These are phyloP conservation scores for Verticillium isaacii DNA, from an alignment of 2,329 filamentous ascomycete species.

Conservation along the genomic window DNA sequence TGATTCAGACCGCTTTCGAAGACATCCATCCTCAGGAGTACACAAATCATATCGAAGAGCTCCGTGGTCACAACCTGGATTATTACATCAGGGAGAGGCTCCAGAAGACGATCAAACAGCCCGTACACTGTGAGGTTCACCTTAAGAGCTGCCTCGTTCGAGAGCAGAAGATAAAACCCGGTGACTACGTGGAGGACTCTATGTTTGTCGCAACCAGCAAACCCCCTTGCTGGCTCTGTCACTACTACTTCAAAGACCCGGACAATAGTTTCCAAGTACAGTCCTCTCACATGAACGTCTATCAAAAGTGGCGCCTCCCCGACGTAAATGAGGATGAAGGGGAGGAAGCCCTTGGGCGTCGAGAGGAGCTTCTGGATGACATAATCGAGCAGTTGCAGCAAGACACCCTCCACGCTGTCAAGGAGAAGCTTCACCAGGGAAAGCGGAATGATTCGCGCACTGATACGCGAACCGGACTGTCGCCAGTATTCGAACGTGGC, in stretches of 20 bases:
- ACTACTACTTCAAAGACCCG: conserved; percentile 13
- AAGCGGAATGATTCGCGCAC: background rate
- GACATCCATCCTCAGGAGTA: too few species aligned
- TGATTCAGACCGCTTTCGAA: too few species aligned
- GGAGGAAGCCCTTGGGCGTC: background rate
- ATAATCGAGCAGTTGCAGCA: background rate
- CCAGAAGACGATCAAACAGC: too few species aligned
- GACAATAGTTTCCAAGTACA: conserved; percentile 10
- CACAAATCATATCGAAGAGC: too few species aligned
- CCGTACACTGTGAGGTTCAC: too few species aligned
- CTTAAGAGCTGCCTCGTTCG: too few species aligned
- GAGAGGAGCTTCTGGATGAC: background rate
- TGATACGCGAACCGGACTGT: background rate
- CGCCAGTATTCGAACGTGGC: too few species aligned
- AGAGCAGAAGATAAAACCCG: too few species aligned
- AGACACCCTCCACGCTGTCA: background rate
- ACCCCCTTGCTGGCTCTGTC: conserved; percentile 15
- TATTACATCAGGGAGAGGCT: too few species aligned
- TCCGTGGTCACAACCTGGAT: too few species aligned
- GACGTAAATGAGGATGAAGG: conserved; percentile 1
- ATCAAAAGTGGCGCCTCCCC: conserved; percentile 12
- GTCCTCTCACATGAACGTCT: conserved; percentile 12
- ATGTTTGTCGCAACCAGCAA: conserved; percentile 17
- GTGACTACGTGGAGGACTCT: conserved; percentile 6
- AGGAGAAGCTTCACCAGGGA: background rate